Evolutionary conservation across 768 basidiomycete genomes (phyloP).

Genomic region (Tubosaeta sp.): DNA sequence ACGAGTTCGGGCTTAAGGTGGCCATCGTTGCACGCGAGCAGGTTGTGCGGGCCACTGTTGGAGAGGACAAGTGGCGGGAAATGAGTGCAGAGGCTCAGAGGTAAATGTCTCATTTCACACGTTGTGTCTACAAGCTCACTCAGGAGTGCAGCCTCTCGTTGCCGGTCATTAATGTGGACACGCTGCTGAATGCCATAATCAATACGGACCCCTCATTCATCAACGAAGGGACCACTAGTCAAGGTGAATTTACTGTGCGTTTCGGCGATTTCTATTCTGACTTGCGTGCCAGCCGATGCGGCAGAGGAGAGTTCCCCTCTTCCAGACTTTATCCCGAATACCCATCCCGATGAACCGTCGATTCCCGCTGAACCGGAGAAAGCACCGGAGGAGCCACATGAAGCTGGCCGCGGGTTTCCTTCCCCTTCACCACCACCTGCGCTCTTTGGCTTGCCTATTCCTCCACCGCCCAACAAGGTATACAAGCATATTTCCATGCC

Average conservation of each 20-base stretch:
- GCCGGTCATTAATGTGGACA: constrained; percentile 41
- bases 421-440: constrained; percentile 21
- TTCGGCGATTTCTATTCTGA: not conserved
- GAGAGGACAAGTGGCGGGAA: constrained; percentile 50
- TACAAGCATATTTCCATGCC: not conserved
- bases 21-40: constrained; percentile 50
- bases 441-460: constrained; percentile 15
- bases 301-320: constrained; percentile 33
- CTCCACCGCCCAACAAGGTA: constrained; percentile 26
- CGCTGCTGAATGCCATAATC: constrained; percentile 50
- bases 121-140: constrained; percentile 4
- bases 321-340: constrained; percentile 50
- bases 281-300: not conserved
- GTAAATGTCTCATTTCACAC: constrained; percentile 32
- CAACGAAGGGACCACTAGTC: constrained; percentile 15
- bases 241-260: constrained; percentile 12
- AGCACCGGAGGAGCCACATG: constrained; percentile 15
- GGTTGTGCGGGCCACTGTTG: constrained; percentile 47
- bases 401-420: constrained; percentile 2
- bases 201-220: constrained; percentile 34
- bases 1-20: constrained; percentile 40
- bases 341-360: constrained; percentile 49
- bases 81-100: constrained; percentile 46
- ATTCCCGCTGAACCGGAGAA: constrained; percentile 20
- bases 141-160: constrained; percentile 34